These are phyloP conservation scores for Ceratocystis harringtonii DNA, from an alignment of 2,329 filamentous ascomycete species.

Conservation along the genomic window DNA sequence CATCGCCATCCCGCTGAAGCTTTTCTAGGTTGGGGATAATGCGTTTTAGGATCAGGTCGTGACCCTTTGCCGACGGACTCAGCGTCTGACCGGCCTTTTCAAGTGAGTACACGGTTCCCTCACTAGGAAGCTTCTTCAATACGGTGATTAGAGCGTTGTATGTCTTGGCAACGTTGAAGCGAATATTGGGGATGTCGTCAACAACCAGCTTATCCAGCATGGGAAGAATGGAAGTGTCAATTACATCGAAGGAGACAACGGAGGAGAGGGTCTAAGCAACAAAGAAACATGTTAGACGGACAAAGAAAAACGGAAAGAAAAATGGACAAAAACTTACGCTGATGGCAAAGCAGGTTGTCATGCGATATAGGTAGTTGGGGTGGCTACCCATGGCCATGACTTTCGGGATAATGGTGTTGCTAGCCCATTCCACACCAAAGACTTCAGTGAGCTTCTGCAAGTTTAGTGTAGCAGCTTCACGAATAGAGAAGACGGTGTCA, in stretches of 20 bases:
- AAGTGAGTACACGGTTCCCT: slow-evolving; percentile 70
- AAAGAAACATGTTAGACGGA: slow-evolving; percentile 18
- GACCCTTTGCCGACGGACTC: slow-evolving; percentile 53
- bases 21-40: slow-evolving; percentile 86
- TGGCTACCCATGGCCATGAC: slow-evolving; percentile 97
- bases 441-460: slow-evolving; percentile 97
- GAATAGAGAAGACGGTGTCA: slow-evolving; percentile 96
- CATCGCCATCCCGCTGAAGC: slow-evolving; percentile 91
- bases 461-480: slow-evolving; percentile 93
- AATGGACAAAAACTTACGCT: slow-evolving; percentile 47
- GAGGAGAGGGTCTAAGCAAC: slow-evolving; percentile 68
- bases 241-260: slow-evolving; percentile 84
- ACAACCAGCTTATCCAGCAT: slow-evolving; percentile 89
- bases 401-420: slow-evolving; percentile 92
- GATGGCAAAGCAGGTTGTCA: slow-evolving; percentile 99
- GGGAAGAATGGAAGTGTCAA: slow-evolving; percentile 81
- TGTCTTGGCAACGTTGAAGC: slow-evolving; percentile 98
- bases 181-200: slow-evolving; percentile 96
- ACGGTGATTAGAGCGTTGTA: slow-evolving; percentile 81
- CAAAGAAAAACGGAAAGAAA: slow-evolving; percentile 16
- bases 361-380: slow-evolving; percentile 96
- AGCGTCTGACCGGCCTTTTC: slow-evolving; percentile 58
- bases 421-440: slow-evolving; percentile 95
- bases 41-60: slow-evolving; percentile 70
- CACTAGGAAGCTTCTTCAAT: slow-evolving; percentile 77